Evolutionary conservation across 2,329 filamentous ascomycete species (phyloP).

Genomic region (Trichoderma sp.): DNA sequence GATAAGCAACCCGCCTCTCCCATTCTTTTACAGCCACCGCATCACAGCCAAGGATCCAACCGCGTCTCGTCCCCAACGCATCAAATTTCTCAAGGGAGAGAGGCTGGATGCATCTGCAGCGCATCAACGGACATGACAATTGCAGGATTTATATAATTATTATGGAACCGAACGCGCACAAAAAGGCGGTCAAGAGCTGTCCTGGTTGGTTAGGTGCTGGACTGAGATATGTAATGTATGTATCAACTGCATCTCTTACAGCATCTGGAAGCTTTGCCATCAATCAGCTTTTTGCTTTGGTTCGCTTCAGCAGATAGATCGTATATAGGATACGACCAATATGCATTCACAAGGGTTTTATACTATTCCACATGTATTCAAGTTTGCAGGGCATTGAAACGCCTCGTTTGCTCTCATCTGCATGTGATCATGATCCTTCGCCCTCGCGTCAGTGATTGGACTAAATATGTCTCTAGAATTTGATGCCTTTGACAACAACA

Average conservation of each 20-base stretch:
- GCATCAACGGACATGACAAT: background rate
- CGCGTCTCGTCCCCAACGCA: background rate
- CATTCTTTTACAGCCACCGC: background rate
- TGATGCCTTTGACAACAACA: background rate
- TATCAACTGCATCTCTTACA: no score
- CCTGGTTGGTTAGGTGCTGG: background rate
- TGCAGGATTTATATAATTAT: background rate
- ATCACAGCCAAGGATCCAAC: background rate
- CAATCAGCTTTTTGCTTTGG: background rate
- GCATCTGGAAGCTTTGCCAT: background rate
- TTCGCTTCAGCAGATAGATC: background rate
- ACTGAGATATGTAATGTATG: background rate
- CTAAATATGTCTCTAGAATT: background rate
- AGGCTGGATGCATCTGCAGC: background rate
- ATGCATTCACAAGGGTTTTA: background rate
- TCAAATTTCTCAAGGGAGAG: background rate
- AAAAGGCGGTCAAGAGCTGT: constrained; percentile 5
- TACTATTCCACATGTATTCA: no score
- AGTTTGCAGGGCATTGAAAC: background rate
- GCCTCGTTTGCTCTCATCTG: background rate
- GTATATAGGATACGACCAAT: constrained; percentile 1
- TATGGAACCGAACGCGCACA: background rate
- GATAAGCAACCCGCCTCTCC: background rate
- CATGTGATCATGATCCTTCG: background rate
- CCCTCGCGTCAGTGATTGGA: background rate